Evolutionary conservation across 1,284 basidiomycete species (phyloP).

Genomic region (Sporisorium iseilematis-ciliati): DNA sequence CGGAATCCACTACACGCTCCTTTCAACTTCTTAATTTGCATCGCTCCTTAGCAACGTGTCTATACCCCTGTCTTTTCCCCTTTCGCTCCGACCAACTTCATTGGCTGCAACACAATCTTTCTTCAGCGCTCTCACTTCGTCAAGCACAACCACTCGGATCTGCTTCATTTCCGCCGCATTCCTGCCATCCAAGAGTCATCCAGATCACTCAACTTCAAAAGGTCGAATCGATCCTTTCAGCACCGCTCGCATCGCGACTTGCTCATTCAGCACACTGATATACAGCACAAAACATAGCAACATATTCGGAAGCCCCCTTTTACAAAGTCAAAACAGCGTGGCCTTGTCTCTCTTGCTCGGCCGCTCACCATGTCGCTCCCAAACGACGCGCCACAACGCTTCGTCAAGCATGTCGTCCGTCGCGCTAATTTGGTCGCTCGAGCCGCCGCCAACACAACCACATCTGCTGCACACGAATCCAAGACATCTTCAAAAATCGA

Average conservation of each 20-base stretch:
- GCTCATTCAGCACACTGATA: not conserved
- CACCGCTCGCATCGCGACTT: not conserved
- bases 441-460: slow-evolving; percentile 11
- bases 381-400: slow-evolving; percentile 34
- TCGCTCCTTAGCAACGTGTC: not conserved
- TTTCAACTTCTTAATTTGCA: not conserved
- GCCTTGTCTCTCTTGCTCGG: not conserved
- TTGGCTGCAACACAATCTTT: not conserved
- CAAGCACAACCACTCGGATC: not conserved
- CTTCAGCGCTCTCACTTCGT: not conserved
- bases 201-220: not conserved
- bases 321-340: not conserved
- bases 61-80: not conserved
- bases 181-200: not conserved
- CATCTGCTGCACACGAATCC: slow-evolving; percentile 1
- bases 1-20: slow-evolving; percentile 6
- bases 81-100: not conserved
- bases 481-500: slow-evolving; percentile 7
- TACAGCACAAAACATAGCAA: not conserved
- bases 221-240: not conserved
- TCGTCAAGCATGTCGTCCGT: slow-evolving; percentile 49
- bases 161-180: slow-evolving; percentile 5
- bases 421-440: slow-evolving; percentile 29
- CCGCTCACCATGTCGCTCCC: slow-evolving; percentile 25
- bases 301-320: not conserved